Evolutionary conservation across 2,329 filamentous ascomycete genomes (phyloP).

Genomic region (Talaromyces pinophilus): DNA sequence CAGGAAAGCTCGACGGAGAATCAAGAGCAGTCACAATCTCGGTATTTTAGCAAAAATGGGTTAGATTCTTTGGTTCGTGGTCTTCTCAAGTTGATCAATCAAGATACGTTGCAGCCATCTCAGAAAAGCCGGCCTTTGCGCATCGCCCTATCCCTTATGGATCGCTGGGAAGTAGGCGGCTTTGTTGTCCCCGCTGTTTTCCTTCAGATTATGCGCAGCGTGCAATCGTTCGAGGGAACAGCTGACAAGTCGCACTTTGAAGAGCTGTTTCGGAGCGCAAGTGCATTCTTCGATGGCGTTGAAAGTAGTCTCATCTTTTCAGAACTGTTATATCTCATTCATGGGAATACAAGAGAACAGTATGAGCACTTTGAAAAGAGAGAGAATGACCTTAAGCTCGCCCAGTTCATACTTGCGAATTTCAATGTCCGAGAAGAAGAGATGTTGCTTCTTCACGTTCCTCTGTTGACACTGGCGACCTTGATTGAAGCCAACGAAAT

Average conservation of each 20-base stretch:
- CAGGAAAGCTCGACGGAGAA: constrained; percentile 33
- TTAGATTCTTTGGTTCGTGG: constrained; percentile 72
- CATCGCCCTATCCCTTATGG: constrained; percentile 93
- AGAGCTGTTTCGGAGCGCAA: constrained; percentile 89
- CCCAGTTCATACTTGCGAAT: constrained; percentile 77
- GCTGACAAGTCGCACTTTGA: constrained; percentile 71
- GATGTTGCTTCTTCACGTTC: constrained; percentile 85
- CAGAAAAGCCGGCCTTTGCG: constrained; percentile 84
- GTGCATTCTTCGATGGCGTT: constrained; percentile 95
- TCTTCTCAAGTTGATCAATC: constrained; percentile 73
- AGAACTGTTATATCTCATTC: constrained; percentile 70
- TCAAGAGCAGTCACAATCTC: constrained; percentile 62
- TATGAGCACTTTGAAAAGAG: constrained; percentile 51
- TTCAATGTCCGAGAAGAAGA: constrained; percentile 97
- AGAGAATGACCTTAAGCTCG: constrained; percentile 67
- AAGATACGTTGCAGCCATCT: constrained; percentile 54
- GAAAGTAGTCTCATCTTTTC: constrained; percentile 92
- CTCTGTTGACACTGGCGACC: constrained; percentile 69
- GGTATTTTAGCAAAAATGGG: constrained; percentile 82
- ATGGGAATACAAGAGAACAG: constrained; percentile 54
- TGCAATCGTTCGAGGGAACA: constrained; percentile 69
- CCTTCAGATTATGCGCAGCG: constrained; percentile 77
- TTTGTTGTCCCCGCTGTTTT: constrained; percentile 87
- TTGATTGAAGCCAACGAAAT: constrained; percentile 50
- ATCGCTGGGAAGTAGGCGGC: constrained; percentile 95